A percentile compares a stretch with the other conserved stretches of the same genome.
Evolutionary conservation across 768 basidiomycete species (phyloP).

Genomic region (Panaeolus cyanescens): DNA sequence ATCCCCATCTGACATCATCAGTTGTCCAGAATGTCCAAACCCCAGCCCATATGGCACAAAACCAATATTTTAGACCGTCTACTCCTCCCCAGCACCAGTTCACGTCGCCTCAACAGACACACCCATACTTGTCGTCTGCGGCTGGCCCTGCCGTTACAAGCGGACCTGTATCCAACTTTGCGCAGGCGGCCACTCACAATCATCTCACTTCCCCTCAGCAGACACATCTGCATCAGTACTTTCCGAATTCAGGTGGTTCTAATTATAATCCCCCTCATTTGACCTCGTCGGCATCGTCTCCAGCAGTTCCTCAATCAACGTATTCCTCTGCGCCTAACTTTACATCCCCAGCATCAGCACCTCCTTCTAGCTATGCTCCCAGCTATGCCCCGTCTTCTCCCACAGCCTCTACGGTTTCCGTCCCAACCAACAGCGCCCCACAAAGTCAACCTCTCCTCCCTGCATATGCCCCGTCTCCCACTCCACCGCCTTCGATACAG

Average conservation of each 20-base stretch:
- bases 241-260: background rate
- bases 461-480: slow-evolving; percentile 4
- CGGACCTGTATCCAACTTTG: background rate
- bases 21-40: background rate
- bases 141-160: background rate
- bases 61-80: background rate
- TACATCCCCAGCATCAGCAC: background rate
- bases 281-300: background rate
- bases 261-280: background rate
- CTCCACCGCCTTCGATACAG: slow-evolving; percentile 25
- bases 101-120: background rate
- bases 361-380: background rate
- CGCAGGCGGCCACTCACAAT: background rate
- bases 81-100: background rate
- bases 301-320: background rate
- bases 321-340: background rate
- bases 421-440: background rate
- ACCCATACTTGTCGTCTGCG: background rate
- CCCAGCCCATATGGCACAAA: background rate
- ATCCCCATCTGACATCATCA: slow-evolving; percentile 10
- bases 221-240: background rate
- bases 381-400: background rate
- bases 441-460: background rate
- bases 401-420: background rate
- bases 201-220: background rate